Evolutionary conservation across 1,284 basidiomycete genomes (phyloP), one percentile per base, ranked within the genome.

Genomic region (Phellopilus nigrolimitatus): DNA sequence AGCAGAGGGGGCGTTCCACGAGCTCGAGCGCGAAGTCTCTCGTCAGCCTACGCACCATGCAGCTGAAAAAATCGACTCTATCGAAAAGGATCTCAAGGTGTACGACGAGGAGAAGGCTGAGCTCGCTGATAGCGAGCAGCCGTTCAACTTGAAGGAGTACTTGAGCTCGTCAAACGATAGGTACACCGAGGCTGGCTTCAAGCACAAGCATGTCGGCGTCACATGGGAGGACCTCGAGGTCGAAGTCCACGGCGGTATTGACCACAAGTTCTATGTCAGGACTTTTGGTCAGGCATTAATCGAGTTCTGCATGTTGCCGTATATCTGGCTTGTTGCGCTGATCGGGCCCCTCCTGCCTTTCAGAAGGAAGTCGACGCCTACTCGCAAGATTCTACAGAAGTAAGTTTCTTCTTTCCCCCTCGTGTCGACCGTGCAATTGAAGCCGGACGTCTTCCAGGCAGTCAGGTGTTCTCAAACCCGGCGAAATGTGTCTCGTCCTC

Each of bases 151-250:
- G 6, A 77, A 80, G 27, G 86, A 86, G 47, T 92, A 89, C 60
- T 75, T 95, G 13, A 74, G 78, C 7, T 79, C 80, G 2, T 82
- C 78, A 24, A 83, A 84, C 58, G 78, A 84, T 54, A 78, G 78
- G 4, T 73, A 78, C 51, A 81, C 90, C 55, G 66, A 71, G 24
- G 83, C 85, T 4, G 89, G 88, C 3, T 86, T 93, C 61, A 80
- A 82, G 60, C 83, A 84, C 66, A 95, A 95, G 71, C 80, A 84
- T 57, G 86, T 92, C 31, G 89, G 89, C 31, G 87, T 91, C 25
- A 79, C 80, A 21, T 92, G 88, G 84, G 76, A 88, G 47, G 73
- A 84, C 57, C 67, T 91, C 0, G 74, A 84, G 51, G 91, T 93
- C 41, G 72, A 83, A 15, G 88, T 84, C 24, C 64, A 75, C 1